A percentile compares a stretch with the other conserved stretches of the same genome.
phyloP scores from a whole-genome alignment of 2,329 filamentous ascomycete species.

The Botrytis pseudocinerea region DNA sequence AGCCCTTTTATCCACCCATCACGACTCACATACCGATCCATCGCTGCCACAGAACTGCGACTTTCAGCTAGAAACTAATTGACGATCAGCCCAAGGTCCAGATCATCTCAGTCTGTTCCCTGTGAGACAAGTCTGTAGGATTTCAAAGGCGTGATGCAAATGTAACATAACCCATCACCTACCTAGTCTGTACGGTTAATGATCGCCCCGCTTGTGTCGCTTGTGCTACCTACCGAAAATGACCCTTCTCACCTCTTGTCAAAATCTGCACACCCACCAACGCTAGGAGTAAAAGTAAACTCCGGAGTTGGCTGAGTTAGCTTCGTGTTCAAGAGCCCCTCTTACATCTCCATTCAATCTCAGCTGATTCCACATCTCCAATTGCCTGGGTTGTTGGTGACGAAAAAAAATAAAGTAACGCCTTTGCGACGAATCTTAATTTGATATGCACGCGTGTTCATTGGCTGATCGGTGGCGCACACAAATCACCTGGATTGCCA shows the following conservation, averaged over 20 bases:
- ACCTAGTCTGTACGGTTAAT: neutral
- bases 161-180: neutral
- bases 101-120: neutral
- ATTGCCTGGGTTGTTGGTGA: neutral
- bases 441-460: neutral
- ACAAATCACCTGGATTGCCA: neutral
- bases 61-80: neutral
- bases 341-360: neutral
- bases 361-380: neutral
- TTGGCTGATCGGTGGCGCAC: neutral
- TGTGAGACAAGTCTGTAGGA: neutral
- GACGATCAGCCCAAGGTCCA: neutral
- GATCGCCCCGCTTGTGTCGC: neutral
- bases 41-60: neutral
- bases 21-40: neutral
- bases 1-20: conserved; percentile 5
- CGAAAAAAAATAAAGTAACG: neutral
- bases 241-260: neutral
- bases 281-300: neutral
- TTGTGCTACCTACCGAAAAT: neutral
- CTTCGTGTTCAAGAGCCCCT: neutral
- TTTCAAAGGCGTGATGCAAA: neutral
- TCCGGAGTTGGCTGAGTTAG: neutral
- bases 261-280: neutral
- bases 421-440: neutral